phyloP scores from a whole-genome alignment of 768 basidiomycete genomes.

The Stropharia rugosoannulata region DNA sequence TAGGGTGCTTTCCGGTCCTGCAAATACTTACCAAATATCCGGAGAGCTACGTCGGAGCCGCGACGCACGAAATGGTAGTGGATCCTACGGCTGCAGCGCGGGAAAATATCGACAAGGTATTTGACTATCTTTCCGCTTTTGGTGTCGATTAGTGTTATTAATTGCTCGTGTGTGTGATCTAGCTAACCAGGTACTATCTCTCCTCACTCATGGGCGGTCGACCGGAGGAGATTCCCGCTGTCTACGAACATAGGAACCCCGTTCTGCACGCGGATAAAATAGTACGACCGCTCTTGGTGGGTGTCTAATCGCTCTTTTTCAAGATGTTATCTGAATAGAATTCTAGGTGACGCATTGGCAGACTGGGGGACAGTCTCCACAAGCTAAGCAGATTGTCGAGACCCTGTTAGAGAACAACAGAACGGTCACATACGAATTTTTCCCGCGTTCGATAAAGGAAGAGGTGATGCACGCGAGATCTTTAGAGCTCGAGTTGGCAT shows the following conservation, averaged over 20 bases:
- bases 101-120: conserved; percentile 3
- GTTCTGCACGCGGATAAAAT: conserved; percentile 1
- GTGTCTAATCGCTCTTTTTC: not conserved
- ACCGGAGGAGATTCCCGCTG: conserved; percentile 3
- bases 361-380: not conserved
- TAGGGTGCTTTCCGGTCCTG: not conserved
- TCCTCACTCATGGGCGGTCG: conserved; percentile 4
- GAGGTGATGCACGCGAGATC: not conserved
- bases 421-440: not conserved
- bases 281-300: conserved; percentile 1
- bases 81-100: not conserved
- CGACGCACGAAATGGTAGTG: not conserved
- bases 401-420: not conserved
- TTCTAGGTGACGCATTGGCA: conserved; percentile 1
- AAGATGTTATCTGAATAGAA: not conserved
- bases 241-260: conserved; percentile 1
- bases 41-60: not conserved
- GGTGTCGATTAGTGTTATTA: not conserved
- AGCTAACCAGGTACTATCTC: conserved; percentile 2
- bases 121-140: not conserved
- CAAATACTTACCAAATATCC: not conserved
- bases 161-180: not conserved
- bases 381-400: not conserved
- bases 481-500: not conserved
- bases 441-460: not conserved